Base-by-base conservation (phyloP, 2,329 filamentous ascomycete species). In the Ceratocystis huliohia region DNA sequence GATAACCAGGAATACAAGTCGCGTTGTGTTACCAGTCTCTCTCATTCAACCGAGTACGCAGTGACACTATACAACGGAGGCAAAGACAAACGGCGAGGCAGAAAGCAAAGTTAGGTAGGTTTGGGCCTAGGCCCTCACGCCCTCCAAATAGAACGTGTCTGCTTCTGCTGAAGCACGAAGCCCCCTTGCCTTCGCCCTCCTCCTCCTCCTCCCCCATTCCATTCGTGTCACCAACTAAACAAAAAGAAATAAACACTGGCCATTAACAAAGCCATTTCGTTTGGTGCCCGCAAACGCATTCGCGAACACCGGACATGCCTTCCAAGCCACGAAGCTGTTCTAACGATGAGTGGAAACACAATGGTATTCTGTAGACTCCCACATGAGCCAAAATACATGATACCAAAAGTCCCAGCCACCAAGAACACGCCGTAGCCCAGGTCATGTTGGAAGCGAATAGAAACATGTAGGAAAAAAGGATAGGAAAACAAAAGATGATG, bases 271-370 rank as follows among this genome's bases (percentile, higher is more conserved):
- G 46, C 46, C 37, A 59, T 25, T 53, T 13, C 64, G 56, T 59
- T 53, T 63, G 62, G 64, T 63, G 65, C 64, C 64, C 66, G 46
- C 62, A 22, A 65, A 63, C 59, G 59, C 59, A 66, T 68, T 41
- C 61, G 53, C 64, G 59, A 64, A 73, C 71, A 76, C 75, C 75
- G 73, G 75, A 71, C 74, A 71, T 76, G 75, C 75, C 75, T 73
- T 77, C 75, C 75, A 76, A 74, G 73, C 70, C 67, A 25, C n/a
- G 45, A 28, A 25, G 25, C 44, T 53, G 37, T n/a, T 48, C 64
- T 46, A 28, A 6, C 17, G 13, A 15, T 41, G 33, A 30, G 22
- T 41, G 44, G 30, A 57, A 45, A 41, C 33, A 44, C 56, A 41
- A 56, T 48, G 46, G 61, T 48, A 44, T 20, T 8, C 15, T 63